Conservation (phyloP, 129 eudicot genomes). For the Centrapalus pauciflorus region DNA sequence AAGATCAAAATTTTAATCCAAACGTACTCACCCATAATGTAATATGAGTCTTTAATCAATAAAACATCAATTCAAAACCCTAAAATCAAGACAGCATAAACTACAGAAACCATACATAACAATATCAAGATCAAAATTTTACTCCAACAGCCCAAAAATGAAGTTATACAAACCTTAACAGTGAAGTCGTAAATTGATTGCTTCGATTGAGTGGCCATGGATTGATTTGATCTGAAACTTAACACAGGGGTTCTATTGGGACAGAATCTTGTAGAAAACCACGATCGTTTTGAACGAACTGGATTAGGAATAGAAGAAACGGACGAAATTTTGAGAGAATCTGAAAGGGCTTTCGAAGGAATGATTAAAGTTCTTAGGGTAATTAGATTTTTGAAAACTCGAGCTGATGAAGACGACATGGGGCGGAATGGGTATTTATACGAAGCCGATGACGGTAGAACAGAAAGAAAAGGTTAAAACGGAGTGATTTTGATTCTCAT, state of each 20-base stretch:
- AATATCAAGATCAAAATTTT: background rate
- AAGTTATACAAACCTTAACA: slow-evolving; percentile 56
- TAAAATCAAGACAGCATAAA: background rate
- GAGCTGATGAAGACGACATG: slow-evolving; percentile 40
- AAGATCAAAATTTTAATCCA: background rate
- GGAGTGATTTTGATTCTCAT: background rate
- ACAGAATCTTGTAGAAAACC: slow-evolving; percentile 24
- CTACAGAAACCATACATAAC: background rate
- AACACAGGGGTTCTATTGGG: slow-evolving; percentile 17
- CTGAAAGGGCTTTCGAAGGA: slow-evolving; percentile 20
- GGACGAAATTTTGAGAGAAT: slow-evolving; percentile 8
- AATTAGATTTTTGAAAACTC: slow-evolving; percentile 13
- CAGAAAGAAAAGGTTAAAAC: background rate
- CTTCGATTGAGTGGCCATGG: slow-evolving; percentile 67
- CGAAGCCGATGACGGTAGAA: background rate
- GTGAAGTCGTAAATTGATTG: slow-evolving; percentile 83
- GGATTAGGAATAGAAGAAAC: slow-evolving; percentile 20
- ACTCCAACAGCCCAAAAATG: background rate
- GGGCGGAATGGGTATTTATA: slow-evolving; percentile 9
- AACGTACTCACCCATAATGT: background rate
- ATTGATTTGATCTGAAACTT: slow-evolving; percentile 28
- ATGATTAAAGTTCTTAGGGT: slow-evolving; percentile 5
- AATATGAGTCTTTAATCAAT: background rate
- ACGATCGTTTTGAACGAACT: slow-evolving; percentile 22
- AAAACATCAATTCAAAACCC: background rate